Conservation (phyloP, 306 rosid species). For the Glycyrrhiza uralensis region DNA sequence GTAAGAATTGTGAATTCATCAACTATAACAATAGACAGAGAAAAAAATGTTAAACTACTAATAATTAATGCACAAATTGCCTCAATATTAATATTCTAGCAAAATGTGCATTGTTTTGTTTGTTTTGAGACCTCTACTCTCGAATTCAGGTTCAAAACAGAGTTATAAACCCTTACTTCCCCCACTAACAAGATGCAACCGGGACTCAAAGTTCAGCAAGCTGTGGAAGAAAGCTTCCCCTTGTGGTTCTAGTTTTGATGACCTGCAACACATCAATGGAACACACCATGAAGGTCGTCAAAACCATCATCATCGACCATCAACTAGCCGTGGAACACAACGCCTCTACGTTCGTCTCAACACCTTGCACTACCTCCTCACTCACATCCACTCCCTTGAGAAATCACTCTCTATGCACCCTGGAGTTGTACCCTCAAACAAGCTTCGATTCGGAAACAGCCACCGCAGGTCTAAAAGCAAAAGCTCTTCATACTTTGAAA, state of each 20-base stretch:
- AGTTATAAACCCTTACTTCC: constrained; percentile 84
- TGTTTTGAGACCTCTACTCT: background rate
- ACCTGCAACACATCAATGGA: constrained; percentile 10
- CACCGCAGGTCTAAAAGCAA: constrained; percentile 27
- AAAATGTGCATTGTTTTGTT: background rate
- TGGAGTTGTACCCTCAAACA: constrained; percentile 43
- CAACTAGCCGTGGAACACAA: constrained; percentile 82
- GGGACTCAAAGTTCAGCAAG: constrained; percentile 54
- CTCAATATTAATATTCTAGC: background rate
- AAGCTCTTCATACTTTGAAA: constrained; percentile 55
- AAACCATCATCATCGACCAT: constrained; percentile 53
- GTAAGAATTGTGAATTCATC: constrained; percentile 38
- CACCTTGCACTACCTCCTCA: constrained; percentile 69
- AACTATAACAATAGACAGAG: background rate
- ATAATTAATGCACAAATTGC: background rate
- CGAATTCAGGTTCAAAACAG: constrained; percentile 73
- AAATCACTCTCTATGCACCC: constrained; percentile 54
- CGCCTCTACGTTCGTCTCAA: constrained; percentile 93
- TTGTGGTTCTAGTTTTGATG: constrained; percentile 47
- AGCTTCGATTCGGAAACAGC: constrained; percentile 25
- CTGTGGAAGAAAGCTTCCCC: constrained; percentile 72
- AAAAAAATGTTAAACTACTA: background rate
- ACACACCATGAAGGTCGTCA: constrained; percentile 37
- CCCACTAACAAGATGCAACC: constrained; percentile 81
- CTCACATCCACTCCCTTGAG: constrained; percentile 56